These are phyloP conservation scores for Crucihimalaya himalaica DNA, from an alignment of 345 rosid species.

Conservation along the genomic window DNA sequence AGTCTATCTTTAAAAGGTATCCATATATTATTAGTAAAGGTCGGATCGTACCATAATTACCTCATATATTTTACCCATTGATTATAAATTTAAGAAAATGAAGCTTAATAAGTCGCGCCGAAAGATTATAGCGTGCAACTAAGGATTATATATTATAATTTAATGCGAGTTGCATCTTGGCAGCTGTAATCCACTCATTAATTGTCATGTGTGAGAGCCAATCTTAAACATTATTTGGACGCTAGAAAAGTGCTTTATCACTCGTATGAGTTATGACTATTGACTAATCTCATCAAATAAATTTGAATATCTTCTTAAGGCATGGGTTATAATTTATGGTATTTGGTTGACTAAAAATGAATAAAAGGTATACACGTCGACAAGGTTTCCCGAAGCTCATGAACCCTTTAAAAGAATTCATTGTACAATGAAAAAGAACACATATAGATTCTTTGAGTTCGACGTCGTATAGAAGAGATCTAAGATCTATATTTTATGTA, in stretches of 20 bases:
- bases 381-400: slow-evolving; percentile 10
- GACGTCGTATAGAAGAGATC: neutral
- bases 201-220: slow-evolving; percentile 22
- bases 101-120: slow-evolving; percentile 30
- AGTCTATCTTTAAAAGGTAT: too few species aligned
- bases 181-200: slow-evolving; percentile 31
- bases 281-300: slow-evolving; percentile 21
- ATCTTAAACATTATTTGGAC: slow-evolving; percentile 24
- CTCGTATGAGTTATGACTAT: slow-evolving; percentile 5
- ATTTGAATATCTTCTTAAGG: neutral
- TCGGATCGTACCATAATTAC: neutral
- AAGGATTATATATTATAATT: slow-evolving; percentile 28
- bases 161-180: slow-evolving; percentile 13
- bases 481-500: neutral
- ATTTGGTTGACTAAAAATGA: neutral
- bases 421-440: neutral
- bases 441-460: slow-evolving; percentile 9
- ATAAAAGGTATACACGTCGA: neutral
- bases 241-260: slow-evolving; percentile 26
- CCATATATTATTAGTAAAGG: neutral
- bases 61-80: neutral
- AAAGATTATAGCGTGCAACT: slow-evolving; percentile 38
- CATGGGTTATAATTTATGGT: neutral
- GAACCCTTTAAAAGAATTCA: neutral
- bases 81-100: neutral